Percentiles rank a stretch among this genome's conserved stretches.
Evolutionary conservation across 208 protist species (phyloP).

Genomic region (Trypanosoma melophagium): DNA sequence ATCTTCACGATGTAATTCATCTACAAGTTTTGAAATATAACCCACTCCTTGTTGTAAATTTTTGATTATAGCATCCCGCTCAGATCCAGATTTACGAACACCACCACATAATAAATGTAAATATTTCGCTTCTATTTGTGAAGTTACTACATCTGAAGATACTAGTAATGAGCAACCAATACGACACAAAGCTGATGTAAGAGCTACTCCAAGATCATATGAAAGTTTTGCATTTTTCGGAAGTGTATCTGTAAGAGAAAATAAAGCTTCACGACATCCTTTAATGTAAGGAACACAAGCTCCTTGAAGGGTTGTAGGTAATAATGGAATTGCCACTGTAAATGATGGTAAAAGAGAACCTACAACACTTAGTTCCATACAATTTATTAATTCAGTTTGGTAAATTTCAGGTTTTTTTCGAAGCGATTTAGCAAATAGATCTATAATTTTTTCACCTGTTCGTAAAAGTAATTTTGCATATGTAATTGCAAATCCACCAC

Average conservation of each 20-base stretch:
- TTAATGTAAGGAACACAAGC: constrained; percentile 50
- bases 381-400: constrained; percentile 32
- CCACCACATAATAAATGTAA: constrained; percentile 64
- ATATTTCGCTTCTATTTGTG: constrained; percentile 33
- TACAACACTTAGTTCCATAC: constrained; percentile 65
- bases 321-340: constrained; percentile 66
- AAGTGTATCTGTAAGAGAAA: constrained; percentile 44
- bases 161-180: constrained; percentile 72
- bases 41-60: constrained; percentile 85
- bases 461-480: constrained; percentile 74
- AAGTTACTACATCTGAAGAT: constrained; percentile 28
- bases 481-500: constrained; percentile 30
- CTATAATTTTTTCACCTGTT: constrained; percentile 65
- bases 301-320: constrained; percentile 59
- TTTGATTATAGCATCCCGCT: constrained; percentile 78
- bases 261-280: constrained; percentile 66
- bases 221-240: constrained; percentile 31
- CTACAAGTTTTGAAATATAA: constrained; percentile 57
- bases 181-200: constrained; percentile 72
- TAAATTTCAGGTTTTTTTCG: constrained; percentile 46
- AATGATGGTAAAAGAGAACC: constrained; percentile 79
- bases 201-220: constrained; percentile 57
- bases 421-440: constrained; percentile 47
- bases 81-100: constrained; percentile 49
- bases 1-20: constrained; percentile 72